These are phyloP conservation scores for Diplodia intermedia DNA, from an alignment of 2,329 filamentous ascomycete genomes.

Conservation along the genomic window DNA sequence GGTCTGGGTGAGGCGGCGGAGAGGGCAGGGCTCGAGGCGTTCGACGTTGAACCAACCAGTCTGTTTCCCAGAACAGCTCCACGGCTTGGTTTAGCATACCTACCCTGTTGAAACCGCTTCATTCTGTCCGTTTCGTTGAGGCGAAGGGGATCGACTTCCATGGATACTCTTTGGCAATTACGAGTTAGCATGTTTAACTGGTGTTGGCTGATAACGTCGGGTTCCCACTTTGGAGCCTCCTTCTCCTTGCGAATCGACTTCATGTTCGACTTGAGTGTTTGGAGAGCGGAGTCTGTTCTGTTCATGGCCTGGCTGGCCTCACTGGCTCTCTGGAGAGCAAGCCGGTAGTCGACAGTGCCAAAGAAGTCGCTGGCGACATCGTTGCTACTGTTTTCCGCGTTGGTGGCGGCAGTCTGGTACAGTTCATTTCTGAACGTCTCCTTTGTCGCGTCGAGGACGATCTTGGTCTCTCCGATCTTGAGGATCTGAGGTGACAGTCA, in stretches of 20 bases:
- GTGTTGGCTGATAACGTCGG: slow-evolving; percentile 10
- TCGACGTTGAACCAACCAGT: slow-evolving; percentile 14
- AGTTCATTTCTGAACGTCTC: slow-evolving; percentile 65
- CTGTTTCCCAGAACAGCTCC: slow-evolving; percentile 22
- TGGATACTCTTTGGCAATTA: slow-evolving; percentile 42
- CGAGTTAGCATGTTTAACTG: slow-evolving; percentile 37
- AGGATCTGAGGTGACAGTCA: slow-evolving; percentile 55
- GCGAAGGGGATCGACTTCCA: slow-evolving; percentile 32
- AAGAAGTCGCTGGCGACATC: slow-evolving; percentile 60
- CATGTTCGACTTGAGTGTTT: slow-evolving; percentile 65
- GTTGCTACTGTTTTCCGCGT: slow-evolving; percentile 51
- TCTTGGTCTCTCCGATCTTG: slow-evolving; percentile 63
- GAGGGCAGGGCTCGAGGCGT: slow-evolving; percentile 24
- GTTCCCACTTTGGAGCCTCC: slow-evolving; percentile 62
- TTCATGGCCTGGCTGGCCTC: slow-evolving; percentile 59
- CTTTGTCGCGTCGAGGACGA: slow-evolving; percentile 60
- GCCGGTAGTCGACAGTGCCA: slow-evolving; percentile 63
- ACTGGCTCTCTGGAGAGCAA: slow-evolving; percentile 59
- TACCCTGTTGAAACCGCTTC: slow-evolving; percentile 1
- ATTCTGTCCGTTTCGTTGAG: slow-evolving; percentile 2
- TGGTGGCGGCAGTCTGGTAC: slow-evolving; percentile 55
- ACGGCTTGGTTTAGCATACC: slow-evolving; percentile 1
- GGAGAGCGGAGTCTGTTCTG: slow-evolving; percentile 65
- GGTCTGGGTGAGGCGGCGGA: slow-evolving; percentile 27
- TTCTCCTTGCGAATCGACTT: slow-evolving; percentile 66